Percentiles rank a stretch among this genome's conserved stretches.
phyloP scores from a whole-genome alignment of 768 basidiomycete species.

The Suillus discolor region DNA sequence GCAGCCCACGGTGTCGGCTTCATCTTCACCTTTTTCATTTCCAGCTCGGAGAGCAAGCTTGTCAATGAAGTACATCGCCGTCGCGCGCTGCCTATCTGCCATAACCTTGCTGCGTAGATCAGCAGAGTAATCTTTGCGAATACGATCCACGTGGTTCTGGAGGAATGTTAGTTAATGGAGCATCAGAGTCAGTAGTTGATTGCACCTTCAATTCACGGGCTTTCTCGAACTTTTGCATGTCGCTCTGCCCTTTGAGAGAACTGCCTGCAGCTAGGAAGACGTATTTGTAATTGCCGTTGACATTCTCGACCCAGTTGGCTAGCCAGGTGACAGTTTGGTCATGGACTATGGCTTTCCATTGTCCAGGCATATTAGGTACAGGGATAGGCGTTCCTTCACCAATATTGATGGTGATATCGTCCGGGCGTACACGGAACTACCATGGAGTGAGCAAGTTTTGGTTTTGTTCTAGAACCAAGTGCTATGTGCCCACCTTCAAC shows the following conservation, averaged over 20 bases:
- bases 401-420: conserved; percentile 96
- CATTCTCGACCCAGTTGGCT: conserved; percentile 98
- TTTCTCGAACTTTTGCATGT: conserved; percentile 98
- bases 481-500: conserved; percentile 66
- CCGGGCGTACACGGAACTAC: conserved; percentile 86
- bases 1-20: conserved; percentile 98
- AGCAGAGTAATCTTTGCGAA: conserved; percentile 83
- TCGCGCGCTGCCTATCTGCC: conserved; percentile 96
- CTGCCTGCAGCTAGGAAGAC: conserved; percentile 98
- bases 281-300: conserved; percentile 95
- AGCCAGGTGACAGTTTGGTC: conserved; percentile 99
- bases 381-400: conserved; percentile 76
- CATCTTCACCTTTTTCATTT: conserved; percentile 99
- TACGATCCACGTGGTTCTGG: conserved; percentile 88
- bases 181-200: background rate
- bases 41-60: conserved; percentile 95
- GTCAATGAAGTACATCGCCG: conserved; percentile 99
- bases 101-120: conserved; percentile 91
- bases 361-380: conserved; percentile 87
- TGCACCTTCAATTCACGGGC: conserved; percentile 91
- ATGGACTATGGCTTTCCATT: conserved; percentile 87
- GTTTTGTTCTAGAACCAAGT: conserved; percentile 5
- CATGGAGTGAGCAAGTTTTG: conserved; percentile 11
- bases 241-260: conserved; percentile 97
- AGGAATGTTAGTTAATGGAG: conserved; percentile 12